A percentile compares a stretch with the other conserved stretches of the same genome.
phyloP scores from a whole-genome alignment of 371 early-diverging fungal species.

The Coemansia sp. region DNA sequence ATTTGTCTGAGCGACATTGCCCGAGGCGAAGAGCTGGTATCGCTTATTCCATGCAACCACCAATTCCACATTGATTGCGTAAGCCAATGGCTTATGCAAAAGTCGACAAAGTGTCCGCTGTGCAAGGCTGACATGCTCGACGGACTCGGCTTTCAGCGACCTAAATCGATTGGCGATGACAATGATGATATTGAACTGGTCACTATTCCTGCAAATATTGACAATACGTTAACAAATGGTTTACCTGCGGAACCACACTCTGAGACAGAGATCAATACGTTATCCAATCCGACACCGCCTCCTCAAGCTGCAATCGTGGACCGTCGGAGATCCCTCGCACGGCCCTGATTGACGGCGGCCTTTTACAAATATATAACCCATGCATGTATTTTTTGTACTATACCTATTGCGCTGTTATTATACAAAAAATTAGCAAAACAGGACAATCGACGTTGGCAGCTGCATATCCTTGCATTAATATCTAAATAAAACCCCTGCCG shows the following conservation, averaged over 20 bases:
- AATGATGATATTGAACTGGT: constrained; percentile 7
- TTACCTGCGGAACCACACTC: neutral
- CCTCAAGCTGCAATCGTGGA: neutral
- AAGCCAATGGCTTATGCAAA: constrained; percentile 30
- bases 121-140: constrained; percentile 36
- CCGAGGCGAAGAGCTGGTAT: constrained; percentile 22
- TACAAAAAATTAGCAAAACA: neutral
- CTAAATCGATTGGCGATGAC: constrained; percentile 2
- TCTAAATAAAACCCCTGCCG: neutral
- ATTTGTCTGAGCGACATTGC: constrained; percentile 27
- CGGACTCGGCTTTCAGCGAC: constrained; percentile 18
- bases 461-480: neutral
- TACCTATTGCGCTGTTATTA: neutral
- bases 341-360: neutral
- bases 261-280: neutral
- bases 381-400: neutral
- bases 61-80: constrained; percentile 36
- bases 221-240: neutral
- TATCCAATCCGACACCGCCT: neutral
- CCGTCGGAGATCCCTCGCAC: neutral
- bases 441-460: neutral
- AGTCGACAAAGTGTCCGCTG: constrained; percentile 39
- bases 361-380: neutral
- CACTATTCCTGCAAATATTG: neutral
- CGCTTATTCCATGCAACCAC: constrained; percentile 33